Evolutionary conservation across 75 land plant species (phyloP).

Genomic region (Selaginella tamariscina): DNA sequence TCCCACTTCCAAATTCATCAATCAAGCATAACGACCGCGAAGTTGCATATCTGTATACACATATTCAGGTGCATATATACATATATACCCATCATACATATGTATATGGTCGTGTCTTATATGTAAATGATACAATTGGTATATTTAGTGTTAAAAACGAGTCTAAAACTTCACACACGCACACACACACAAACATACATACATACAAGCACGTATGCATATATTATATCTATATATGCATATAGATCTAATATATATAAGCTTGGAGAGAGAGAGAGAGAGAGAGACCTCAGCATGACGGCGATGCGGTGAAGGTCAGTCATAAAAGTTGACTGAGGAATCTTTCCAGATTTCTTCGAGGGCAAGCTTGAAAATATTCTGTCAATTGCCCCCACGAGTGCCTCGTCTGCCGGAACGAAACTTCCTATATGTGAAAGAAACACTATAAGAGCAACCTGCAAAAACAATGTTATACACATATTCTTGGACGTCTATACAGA

Average conservation of each 20-base stretch:
- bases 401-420: constrained; percentile 92
- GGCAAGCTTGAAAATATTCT: constrained; percentile 89
- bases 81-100: background rate
- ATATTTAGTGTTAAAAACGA: too few relatives aligned
- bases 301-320: constrained; percentile 89
- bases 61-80: background rate
- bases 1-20: constrained; percentile 99
- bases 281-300: background rate
- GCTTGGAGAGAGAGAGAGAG: background rate
- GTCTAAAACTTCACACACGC: constrained; percentile 4
- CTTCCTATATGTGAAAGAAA: constrained; percentile 95
- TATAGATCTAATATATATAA: background rate
- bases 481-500: too few relatives aligned
- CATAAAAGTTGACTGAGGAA: constrained; percentile 92
- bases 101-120: too few relatives aligned
- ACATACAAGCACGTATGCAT: constrained; percentile 58
- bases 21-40: constrained; percentile 70
- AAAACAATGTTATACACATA: background rate
- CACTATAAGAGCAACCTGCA: constrained; percentile 83
- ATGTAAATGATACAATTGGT: too few relatives aligned
- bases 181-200: background rate
- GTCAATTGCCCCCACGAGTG: constrained; percentile 74
- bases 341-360: constrained; percentile 48
- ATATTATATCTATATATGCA: constrained; percentile 13
- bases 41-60: constrained; percentile 59